A percentile compares a stretch with the other conserved stretches of the same genome.
Conservation (phyloP, 2,329 filamentous ascomycete species). For the Microsporum canis region DNA sequence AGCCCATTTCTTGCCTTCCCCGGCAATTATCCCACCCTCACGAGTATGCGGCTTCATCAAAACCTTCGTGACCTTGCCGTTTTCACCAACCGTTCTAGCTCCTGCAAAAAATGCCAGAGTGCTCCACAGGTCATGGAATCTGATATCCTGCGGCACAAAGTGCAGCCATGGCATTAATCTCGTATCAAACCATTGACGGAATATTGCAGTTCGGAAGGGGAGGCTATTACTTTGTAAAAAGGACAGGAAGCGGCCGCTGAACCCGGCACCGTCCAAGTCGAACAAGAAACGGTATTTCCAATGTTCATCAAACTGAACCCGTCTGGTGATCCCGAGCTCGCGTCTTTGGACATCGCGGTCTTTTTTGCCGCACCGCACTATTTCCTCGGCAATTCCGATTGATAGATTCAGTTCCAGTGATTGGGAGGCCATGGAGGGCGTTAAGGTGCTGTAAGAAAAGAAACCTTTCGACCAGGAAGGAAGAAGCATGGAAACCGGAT, state of each 20-base stretch:
- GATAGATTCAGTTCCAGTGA: conserved; percentile 46
- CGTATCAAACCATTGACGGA: conserved; percentile 68
- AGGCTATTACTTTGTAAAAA: conserved; percentile 56
- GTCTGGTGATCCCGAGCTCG: conserved; percentile 41
- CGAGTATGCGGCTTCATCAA: conserved; percentile 39
- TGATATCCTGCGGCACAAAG: conserved; percentile 64
- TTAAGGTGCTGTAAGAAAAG: conserved; percentile 47
- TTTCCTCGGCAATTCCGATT: conserved; percentile 48
- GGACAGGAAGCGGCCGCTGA: conserved; percentile 53
- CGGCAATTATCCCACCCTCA: conserved; percentile 55
- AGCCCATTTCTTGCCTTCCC: conserved; percentile 55
- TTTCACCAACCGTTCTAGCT: conserved; percentile 28
- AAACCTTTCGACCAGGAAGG: conserved; percentile 25
- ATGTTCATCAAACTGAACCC: conserved; percentile 44
- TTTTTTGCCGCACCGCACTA: conserved; percentile 43
- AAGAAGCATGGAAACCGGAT: conserved; percentile 45
- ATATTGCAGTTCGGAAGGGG: conserved; percentile 59
- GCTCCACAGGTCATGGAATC: conserved; percentile 62
- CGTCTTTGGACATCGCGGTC: conserved; percentile 44
- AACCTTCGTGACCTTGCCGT: conserved; percentile 44
- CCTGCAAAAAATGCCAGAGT: conserved; percentile 65
- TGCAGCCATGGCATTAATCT: conserved; percentile 66
- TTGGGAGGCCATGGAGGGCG: conserved; percentile 25
- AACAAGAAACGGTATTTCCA: conserved; percentile 60
- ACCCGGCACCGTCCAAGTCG: conserved; percentile 57